Evolutionary conservation across 495 filamentous ascomycete species (phyloP).

Genomic region (Talaromyces stipitatus): DNA sequence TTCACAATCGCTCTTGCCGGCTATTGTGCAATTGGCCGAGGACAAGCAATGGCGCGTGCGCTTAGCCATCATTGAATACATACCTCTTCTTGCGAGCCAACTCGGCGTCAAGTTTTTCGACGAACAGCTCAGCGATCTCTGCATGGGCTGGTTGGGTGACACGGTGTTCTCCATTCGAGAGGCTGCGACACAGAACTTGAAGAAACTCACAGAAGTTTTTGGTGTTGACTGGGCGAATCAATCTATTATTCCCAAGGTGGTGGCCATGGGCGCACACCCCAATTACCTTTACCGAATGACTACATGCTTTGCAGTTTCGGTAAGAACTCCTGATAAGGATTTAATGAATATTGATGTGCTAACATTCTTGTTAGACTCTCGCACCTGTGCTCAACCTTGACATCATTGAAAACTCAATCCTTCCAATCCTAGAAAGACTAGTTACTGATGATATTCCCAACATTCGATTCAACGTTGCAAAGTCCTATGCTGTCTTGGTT

Average conservation of each 20-base stretch:
- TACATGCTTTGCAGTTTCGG: slow-evolving; percentile 94
- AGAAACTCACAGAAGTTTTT: slow-evolving; percentile 97
- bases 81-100: slow-evolving; percentile 90
- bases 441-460: slow-evolving; percentile 93
- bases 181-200: slow-evolving; percentile 91
- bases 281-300: slow-evolving; percentile 99
- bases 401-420: slow-evolving; percentile 84
- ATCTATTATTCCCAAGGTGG: slow-evolving; percentile 96
- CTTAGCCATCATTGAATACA: slow-evolving; percentile 97
- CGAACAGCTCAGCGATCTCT: slow-evolving; percentile 87
- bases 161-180: slow-evolving; percentile 98
- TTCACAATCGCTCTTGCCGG: slow-evolving; percentile 91
- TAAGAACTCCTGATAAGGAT: slow-evolving; percentile 40
- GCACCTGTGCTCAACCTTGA: slow-evolving; percentile 85
- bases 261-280: slow-evolving; percentile 93
- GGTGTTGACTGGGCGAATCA: slow-evolving; percentile 97
- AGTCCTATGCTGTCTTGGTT: slow-evolving; percentile 87
- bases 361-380: slow-evolving; percentile 63
- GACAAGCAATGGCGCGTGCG: slow-evolving; percentile 99
- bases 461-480: slow-evolving; percentile 98
- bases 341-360: not conserved
- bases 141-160: slow-evolving; percentile 99
- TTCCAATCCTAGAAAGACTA: slow-evolving; percentile 92
- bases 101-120: slow-evolving; percentile 97
- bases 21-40: slow-evolving; percentile 96